Base-by-base conservation (phyloP, 2,329 filamentous ascomycete genomes). In the Ceratocystis diversiconidia region DNA sequence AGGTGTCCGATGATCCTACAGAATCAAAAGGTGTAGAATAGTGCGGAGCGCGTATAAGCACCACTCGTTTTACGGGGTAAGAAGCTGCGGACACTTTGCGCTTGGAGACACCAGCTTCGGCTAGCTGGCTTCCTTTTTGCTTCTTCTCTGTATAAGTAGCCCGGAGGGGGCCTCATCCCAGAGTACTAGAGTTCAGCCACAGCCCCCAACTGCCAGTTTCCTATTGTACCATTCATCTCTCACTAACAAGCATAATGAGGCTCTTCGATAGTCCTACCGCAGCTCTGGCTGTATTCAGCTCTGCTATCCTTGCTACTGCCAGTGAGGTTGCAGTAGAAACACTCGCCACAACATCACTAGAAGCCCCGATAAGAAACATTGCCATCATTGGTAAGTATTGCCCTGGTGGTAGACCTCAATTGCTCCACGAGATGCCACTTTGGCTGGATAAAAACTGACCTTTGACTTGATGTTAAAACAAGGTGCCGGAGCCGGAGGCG, bases 401-500 rank as follows among this genome's bases (percentile, higher is more conserved):
- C 8, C 7, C 48, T 15, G 19, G 7, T 15, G 5, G 8, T 5
- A 25, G 6, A 3, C 48, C 46, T 22, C 32, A 2, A 10, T 10
- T 25, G 19, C 46, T 50, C 46, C 46, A 19, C 46, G n/a, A 50
- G 46, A 12, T 22, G 25, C 6, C 17, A 19, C n/a, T 46, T 52
- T 17, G 8, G 5, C 3, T 52, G 48, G 19, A 52, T 28, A 48
- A 28, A 52, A 30, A 57, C 61, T 60, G 15, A 60, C 66, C 59
- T 22, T 32, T 65, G 62, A 44, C 46, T 28, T n/a, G n/a, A 25
- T 48, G 12, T n/a, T 19, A 4, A 12, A 52, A 32, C 12, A 30
- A 95, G 92, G 94, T 68, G 92, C 92, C 70, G 94, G 94, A 60
- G 87, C 94, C 55, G 92, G 85, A 36, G 94, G 94, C 36, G 85